These are phyloP conservation scores for Suillus discolor DNA, from an alignment of 768 basidiomycete species.

Conservation along the genomic window DNA sequence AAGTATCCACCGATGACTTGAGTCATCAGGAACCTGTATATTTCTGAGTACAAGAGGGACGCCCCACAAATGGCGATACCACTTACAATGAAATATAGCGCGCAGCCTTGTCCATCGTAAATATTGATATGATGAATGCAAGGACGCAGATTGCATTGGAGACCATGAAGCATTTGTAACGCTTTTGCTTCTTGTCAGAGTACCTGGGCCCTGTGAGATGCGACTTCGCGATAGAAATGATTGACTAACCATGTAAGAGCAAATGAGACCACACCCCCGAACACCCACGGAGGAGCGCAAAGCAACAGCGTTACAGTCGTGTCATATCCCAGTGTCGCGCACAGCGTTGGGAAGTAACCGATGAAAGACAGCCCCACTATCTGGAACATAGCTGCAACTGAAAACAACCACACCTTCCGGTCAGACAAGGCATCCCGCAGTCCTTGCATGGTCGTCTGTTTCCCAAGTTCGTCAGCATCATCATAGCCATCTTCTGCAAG, in stretches of 20 bases:
- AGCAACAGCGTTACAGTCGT: not conserved
- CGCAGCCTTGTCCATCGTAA: not conserved
- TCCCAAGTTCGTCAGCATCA: conserved; percentile 44
- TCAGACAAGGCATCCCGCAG: conserved; percentile 62
- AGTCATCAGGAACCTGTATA: not conserved
- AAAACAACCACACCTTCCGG: conserved; percentile 82
- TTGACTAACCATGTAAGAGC: not conserved
- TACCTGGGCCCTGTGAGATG: not conserved
- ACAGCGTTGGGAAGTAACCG: not conserved
- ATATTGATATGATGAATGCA: not conserved
- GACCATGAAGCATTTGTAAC: not conserved
- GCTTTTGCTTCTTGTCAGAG: not conserved
- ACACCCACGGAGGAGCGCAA: not conserved
- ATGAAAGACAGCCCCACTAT: not conserved
- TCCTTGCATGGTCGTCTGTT: conserved; percentile 39
- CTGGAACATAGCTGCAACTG: conserved; percentile 46
- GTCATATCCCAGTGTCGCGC: not conserved
- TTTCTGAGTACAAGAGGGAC: not conserved
- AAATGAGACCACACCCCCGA: not conserved
- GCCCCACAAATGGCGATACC: not conserved
- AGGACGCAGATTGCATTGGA: not conserved
- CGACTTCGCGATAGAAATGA: not conserved
- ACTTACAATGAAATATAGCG: not conserved
- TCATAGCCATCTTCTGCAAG: conserved; percentile 44
- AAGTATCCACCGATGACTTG: not conserved